Base-by-base conservation (phyloP, 352 stramenopile genomes). In the Pythium rhizo-oryzae region DNA sequence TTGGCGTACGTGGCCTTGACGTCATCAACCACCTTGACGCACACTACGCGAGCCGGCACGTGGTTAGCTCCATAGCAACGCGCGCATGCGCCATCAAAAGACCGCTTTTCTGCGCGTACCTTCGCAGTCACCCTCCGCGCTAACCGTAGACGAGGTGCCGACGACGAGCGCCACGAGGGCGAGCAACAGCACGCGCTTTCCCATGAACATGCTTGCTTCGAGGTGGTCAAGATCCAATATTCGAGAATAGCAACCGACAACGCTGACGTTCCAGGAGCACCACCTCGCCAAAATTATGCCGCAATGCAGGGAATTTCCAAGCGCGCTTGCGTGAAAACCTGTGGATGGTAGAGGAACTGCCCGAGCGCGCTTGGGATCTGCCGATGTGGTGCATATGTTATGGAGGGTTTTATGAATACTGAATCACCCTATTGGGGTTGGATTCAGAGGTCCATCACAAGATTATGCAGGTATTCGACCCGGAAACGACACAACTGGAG, bases 1-100 rank as follows among this genome's bases (percentile, higher is more conserved):
- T 89, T 73, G 35, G 63, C 62, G 71, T 96, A 92, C 58, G 79
- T 73, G 57, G 44, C 65, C 76, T 96, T 93, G 33, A 98, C 70
- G 64, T 92, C 80, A 55, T 98, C 75, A 25, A 98, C 80, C 35
- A 98, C 90, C 77, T 94, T 97, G 47, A 98, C 76, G 66, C 94
- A 98, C 39, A 98, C 94, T 98, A 30, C 9, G 35, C 18, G 12
- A 2, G 13, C 41, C 19, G 35, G 24, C 5, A 2, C 12, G 39
- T 37, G 11, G 23, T 65, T 7, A 43, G 37, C 24, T 41, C 41
- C 33, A 28, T 53, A 23, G 6, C 41, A 25, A 8, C 23, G 23
- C 8, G 23, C n/a, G 16, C 28, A 7, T 6, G 28, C 28, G 28
- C 28, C 28, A 30, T 23, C 1, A 8, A 16, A 28, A 13, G 1